A percentile compares a stretch with the other conserved stretches of the same genome.
Conservation (phyloP, 495 filamentous ascomycete genomes). For the Aspergillus incahuasiensis region DNA sequence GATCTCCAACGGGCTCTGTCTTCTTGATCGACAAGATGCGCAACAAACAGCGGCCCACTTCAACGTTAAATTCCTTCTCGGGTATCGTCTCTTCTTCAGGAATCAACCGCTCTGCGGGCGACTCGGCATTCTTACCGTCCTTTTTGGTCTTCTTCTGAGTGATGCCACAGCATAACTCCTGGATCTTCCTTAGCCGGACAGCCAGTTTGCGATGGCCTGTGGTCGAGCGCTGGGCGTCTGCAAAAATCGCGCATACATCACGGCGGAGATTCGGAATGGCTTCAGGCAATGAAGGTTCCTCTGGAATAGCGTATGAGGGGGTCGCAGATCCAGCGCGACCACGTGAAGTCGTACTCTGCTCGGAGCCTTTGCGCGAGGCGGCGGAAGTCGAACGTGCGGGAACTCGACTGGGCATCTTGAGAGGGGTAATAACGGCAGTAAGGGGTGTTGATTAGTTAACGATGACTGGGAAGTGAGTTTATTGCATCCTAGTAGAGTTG, state of each 20-base stretch:
- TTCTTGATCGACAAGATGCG: slow-evolving; percentile 85
- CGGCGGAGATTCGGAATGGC: slow-evolving; percentile 64
- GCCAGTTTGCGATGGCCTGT: slow-evolving; percentile 86
- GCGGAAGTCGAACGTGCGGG: slow-evolving; percentile 53
- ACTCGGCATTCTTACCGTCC: slow-evolving; percentile 30
- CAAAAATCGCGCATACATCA: slow-evolving; percentile 75
- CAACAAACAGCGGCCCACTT: slow-evolving; percentile 76
- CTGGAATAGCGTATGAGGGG: slow-evolving; percentile 60
- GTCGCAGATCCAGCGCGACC: slow-evolving; percentile 61
- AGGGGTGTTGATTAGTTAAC: slow-evolving; percentile 18
- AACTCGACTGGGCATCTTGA: slow-evolving; percentile 58
- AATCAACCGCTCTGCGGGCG: slow-evolving; percentile 36
- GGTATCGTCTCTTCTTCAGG: slow-evolving; percentile 55
- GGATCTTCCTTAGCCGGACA: slow-evolving; percentile 78
- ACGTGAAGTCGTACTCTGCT: slow-evolving; percentile 50
- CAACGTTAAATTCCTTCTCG: slow-evolving; percentile 81
- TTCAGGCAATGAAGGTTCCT: slow-evolving; percentile 55
- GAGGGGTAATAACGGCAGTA: slow-evolving; percentile 11
- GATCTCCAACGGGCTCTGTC: slow-evolving; percentile 83
- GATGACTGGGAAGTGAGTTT: slow-evolving; percentile 1
- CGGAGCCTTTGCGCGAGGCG: slow-evolving; percentile 54
- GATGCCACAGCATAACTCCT: slow-evolving; percentile 84
- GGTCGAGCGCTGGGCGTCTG: slow-evolving; percentile 80
- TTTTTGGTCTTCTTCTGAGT: slow-evolving; percentile 48
- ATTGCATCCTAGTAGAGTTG: slow-evolving; percentile 23